phyloP scores from a whole-genome alignment of 129 eudicot species.

The Artemisia annua region DNA sequence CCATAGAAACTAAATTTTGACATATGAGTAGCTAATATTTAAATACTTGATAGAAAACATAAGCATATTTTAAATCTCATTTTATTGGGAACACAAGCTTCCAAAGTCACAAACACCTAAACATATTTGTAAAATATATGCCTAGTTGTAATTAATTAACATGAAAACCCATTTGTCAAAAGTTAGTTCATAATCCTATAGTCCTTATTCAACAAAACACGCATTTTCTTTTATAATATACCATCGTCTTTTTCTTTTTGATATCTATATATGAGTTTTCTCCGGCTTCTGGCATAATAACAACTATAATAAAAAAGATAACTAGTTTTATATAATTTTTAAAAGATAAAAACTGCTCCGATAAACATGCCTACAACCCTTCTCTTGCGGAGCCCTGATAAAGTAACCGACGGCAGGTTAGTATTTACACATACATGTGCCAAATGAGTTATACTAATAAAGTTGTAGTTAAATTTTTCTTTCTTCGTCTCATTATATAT shows the following conservation, averaged over 20 bases:
- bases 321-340: too few relatives aligned
- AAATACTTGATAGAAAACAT: neutral
- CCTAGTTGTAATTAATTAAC: neutral
- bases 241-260: neutral
- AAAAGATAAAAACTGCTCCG: too few relatives aligned
- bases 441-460: too few relatives aligned
- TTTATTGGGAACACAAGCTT: constrained; percentile 10
- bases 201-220: constrained; percentile 12
- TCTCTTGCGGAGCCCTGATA: too few relatives aligned
- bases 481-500: too few relatives aligned
- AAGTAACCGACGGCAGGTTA: too few relatives aligned
- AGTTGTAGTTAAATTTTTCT: too few relatives aligned
- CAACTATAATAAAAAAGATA: too few relatives aligned
- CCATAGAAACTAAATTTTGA: neutral
- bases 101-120: neutral
- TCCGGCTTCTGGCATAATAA: too few relatives aligned
- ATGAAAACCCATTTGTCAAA: constrained; percentile 6
- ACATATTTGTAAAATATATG: neutral
- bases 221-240: neutral
- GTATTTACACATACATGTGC: too few relatives aligned
- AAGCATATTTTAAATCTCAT: neutral
- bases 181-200: neutral
- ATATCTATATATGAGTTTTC: neutral
- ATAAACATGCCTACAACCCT: too few relatives aligned
- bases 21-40: neutral